These are phyloP conservation scores for Annona squamosa DNA, from an alignment of 164 flowering plant genomes.

Conservation along the genomic window DNA sequence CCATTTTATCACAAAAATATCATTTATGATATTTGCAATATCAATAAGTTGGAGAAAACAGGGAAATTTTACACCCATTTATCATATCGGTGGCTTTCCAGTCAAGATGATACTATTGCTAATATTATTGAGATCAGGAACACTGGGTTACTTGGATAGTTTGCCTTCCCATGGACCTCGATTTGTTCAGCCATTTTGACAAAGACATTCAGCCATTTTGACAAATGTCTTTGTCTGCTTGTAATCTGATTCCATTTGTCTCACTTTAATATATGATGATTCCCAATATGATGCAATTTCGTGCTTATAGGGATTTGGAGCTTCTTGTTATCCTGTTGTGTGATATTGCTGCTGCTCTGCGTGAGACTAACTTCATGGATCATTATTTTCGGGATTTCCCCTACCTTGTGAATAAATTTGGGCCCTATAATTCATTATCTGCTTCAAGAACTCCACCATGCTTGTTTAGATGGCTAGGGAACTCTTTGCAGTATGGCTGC, in stretches of 20 bases:
- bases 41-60: too few species aligned
- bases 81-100: too few species aligned
- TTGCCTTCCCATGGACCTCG: too few species aligned
- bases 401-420: conserved; percentile 29
- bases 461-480: conserved; percentile 85
- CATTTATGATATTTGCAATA: too few species aligned
- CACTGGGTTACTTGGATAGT: too few species aligned
- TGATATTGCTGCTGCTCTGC: conserved; percentile 50
- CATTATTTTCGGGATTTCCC: conserved; percentile 95
- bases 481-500: conserved; percentile 64
- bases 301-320: conserved; percentile 58
- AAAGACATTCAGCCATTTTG: background rate
- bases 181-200: too few species aligned
- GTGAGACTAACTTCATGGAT: conserved; percentile 66
- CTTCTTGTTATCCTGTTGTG: conserved; percentile 62
- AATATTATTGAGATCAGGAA: too few species aligned
- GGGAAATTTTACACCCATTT: too few species aligned
- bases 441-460: conserved; percentile 58
- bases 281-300: background rate
- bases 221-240: background rate
- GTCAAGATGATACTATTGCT: too few species aligned
- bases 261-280: background rate
- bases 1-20: too few species aligned
- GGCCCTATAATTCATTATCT: conserved; percentile 8
- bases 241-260: background rate